Evolutionary conservation across 2,329 filamentous ascomycete genomes (phyloP).

Genomic region (Aspergillaceae sp.): DNA sequence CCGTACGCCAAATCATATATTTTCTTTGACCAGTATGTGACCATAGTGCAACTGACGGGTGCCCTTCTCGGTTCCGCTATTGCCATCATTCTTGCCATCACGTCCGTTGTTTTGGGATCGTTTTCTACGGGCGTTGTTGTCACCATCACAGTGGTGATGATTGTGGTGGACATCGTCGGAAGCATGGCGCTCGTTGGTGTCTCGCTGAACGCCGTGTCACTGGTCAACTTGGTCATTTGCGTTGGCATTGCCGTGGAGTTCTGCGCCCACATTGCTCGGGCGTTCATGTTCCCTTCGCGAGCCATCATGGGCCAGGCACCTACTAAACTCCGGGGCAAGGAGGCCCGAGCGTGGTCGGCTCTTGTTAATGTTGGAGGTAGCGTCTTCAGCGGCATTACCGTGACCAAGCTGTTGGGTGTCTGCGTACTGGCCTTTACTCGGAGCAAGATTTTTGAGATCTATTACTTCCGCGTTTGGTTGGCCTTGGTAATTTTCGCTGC

Average conservation of each 20-base stretch:
- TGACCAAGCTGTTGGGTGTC: constrained; percentile 91
- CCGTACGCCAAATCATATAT: constrained; percentile 97
- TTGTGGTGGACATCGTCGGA: constrained; percentile 84
- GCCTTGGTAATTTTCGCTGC: constrained; percentile 84
- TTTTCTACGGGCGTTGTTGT: constrained; percentile 72
- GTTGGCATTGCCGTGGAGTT: constrained; percentile 96
- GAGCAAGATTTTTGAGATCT: constrained; percentile 98
- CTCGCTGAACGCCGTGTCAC: constrained; percentile 84
- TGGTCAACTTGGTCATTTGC: constrained; percentile 95
- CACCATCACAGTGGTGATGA: constrained; percentile 84
- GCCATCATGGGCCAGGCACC: constrained; percentile 73
- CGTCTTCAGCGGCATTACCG: constrained; percentile 90
- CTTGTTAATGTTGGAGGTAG: constrained; percentile 90
- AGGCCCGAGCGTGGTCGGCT: constrained; percentile 84
- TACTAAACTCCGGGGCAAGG: constrained; percentile 67
- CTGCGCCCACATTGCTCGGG: constrained; percentile 90
- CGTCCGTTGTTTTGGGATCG: constrained; percentile 74
- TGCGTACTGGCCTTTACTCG: constrained; percentile 86
- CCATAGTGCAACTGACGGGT: constrained; percentile 70
- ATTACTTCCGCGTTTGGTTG: constrained; percentile 97
- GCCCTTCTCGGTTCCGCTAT: constrained; percentile 74
- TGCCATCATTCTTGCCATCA: constrained; percentile 74
- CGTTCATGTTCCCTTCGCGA: constrained; percentile 86
- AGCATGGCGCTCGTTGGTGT: constrained; percentile 86
- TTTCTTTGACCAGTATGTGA: constrained; percentile 95